A percentile compares a stretch with the other conserved stretches of the same genome.
Evolutionary conservation across 257 asterid genomes (phyloP).

Genomic region (Solanum pinnatisectum): DNA sequence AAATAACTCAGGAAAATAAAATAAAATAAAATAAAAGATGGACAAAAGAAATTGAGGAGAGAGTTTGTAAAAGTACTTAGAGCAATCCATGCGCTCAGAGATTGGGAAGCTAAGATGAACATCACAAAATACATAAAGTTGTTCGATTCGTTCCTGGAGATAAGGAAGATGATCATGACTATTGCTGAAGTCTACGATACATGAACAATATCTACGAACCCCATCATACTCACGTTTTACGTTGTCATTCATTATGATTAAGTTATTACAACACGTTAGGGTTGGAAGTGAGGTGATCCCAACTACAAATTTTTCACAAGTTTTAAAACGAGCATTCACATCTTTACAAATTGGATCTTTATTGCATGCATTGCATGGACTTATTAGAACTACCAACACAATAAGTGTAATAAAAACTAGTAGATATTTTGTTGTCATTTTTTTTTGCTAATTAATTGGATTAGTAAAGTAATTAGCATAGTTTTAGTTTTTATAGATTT

Average conservation of each 20-base stretch:
- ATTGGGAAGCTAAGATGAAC: constrained; percentile 16
- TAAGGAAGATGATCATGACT: background rate
- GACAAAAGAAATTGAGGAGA: background rate
- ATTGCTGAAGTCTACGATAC: background rate
- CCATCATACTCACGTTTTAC: background rate
- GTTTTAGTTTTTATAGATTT: background rate
- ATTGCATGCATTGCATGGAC: background rate
- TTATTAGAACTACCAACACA: background rate
- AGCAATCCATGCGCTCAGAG: constrained; percentile 10
- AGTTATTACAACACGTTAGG: background rate
- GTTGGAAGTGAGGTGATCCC: background rate
- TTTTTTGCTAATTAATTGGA: background rate
- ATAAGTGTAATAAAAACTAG: background rate
- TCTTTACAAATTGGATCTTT: background rate
- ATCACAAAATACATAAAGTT: background rate
- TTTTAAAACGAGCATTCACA: background rate
- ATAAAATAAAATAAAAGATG: background rate
- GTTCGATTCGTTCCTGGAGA: background rate
- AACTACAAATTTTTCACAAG: background rate
- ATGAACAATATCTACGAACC: background rate
- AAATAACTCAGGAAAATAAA: background rate
- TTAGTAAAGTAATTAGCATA: background rate
- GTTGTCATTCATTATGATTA: background rate
- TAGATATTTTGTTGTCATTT: background rate
- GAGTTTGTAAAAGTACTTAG: background rate